These are phyloP conservation scores for Nemania diffusa DNA, from an alignment of 2,329 filamentous ascomycete species.

Conservation along the genomic window DNA sequence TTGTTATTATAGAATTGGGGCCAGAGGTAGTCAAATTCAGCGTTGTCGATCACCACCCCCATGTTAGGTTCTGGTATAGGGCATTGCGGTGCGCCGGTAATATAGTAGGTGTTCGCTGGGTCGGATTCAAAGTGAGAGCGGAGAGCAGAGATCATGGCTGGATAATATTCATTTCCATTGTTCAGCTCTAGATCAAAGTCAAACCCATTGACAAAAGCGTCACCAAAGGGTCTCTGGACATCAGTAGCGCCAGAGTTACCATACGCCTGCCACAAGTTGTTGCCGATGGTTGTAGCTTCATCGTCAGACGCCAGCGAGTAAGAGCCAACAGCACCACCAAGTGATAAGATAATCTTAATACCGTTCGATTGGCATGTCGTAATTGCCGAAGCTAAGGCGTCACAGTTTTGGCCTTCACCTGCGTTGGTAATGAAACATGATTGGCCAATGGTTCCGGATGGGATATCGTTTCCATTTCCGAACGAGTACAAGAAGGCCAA, in stretches of 20 bases:
- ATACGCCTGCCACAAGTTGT: slow-evolving; percentile 58
- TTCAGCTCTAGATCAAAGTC: slow-evolving; percentile 51
- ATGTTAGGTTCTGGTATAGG: slow-evolving; percentile 58
- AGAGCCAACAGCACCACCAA: slow-evolving; percentile 55
- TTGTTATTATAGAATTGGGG: slow-evolving; percentile 62
- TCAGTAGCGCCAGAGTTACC: slow-evolving; percentile 51
- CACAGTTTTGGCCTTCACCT: slow-evolving; percentile 52
- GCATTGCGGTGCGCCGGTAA: slow-evolving; percentile 61
- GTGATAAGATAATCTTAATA: slow-evolving; percentile 58
- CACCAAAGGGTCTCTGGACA: slow-evolving; percentile 57
- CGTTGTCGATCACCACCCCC: slow-evolving; percentile 51
- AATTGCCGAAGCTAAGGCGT: slow-evolving; percentile 54
- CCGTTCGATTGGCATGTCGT: slow-evolving; percentile 52
- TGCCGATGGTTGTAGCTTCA: slow-evolving; percentile 55
- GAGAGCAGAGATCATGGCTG: slow-evolving; percentile 46
- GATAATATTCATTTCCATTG: slow-evolving; percentile 52
- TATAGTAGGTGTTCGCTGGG: slow-evolving; percentile 53
- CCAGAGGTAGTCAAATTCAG: slow-evolving; percentile 56
- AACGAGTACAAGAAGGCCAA: slow-evolving; percentile 56
- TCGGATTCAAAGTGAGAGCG: slow-evolving; percentile 51
- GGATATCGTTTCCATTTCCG: slow-evolving; percentile 51
- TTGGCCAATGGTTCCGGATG: slow-evolving; percentile 54
- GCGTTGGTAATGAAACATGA: slow-evolving; percentile 51
- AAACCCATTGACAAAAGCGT: slow-evolving; percentile 53
- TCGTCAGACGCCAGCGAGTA: slow-evolving; percentile 50